Evolutionary conservation across 306 rosid genomes (phyloP).

Genomic region (Chamaecrista fasciculata): DNA sequence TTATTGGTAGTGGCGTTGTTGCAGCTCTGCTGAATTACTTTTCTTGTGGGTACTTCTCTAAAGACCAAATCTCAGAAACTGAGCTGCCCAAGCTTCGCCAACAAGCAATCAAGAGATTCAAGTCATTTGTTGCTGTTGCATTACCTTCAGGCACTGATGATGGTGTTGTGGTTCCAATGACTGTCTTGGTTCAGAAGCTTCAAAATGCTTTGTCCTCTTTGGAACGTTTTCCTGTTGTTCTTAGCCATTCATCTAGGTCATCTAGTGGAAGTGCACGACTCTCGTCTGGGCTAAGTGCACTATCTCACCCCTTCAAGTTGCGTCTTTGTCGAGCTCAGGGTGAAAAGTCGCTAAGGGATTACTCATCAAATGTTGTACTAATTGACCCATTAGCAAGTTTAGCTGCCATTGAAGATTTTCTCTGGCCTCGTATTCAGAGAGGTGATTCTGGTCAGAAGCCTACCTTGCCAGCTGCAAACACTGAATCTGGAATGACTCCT

Average conservation of each 20-base stretch:
- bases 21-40: constrained; percentile 84
- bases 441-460: constrained; percentile 81
- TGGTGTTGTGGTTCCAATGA: constrained; percentile 58
- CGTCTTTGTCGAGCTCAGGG: constrained; percentile 97
- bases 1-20: constrained; percentile 94
- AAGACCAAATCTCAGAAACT: constrained; percentile 67
- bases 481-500: constrained; percentile 83
- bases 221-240: constrained; percentile 95
- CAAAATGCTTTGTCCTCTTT: constrained; percentile 96
- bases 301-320: constrained; percentile 91
- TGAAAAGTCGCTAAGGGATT: constrained; percentile 84
- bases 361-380: constrained; percentile 87
- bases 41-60: constrained; percentile 86
- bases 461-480: constrained; percentile 60
- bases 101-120: constrained; percentile 79
- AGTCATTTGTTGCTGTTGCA: constrained; percentile 83
- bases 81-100: constrained; percentile 80
- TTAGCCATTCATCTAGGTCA: constrained; percentile 94
- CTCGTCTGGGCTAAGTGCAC: constrained; percentile 89
- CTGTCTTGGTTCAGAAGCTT: constrained; percentile 89
- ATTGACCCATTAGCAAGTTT: constrained; percentile 94
- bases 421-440: constrained; percentile 95
- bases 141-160: constrained; percentile 53
- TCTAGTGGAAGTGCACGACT: constrained; percentile 87
- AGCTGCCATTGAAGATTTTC: constrained; percentile 97